Conservation (phyloP, 164 flowering plant species). For the Magnolia changhungtana region DNA sequence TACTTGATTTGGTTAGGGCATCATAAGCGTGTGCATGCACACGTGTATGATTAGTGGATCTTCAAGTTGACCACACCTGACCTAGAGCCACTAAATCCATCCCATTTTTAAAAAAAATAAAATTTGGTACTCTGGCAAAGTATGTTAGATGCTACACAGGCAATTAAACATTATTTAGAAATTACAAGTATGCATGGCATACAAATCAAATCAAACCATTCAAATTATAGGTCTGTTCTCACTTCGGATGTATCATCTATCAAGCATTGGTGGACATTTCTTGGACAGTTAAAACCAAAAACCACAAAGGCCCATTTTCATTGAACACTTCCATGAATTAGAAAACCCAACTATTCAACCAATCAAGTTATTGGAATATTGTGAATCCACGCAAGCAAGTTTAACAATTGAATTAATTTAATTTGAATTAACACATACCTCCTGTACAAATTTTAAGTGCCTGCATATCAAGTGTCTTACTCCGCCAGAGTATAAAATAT, state of each 20-base stretch:
- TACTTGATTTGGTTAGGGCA: not conserved
- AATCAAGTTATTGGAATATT: not conserved
- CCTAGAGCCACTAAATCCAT: conserved; percentile 3
- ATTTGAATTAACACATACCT: not conserved
- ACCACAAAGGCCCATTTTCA: not conserved
- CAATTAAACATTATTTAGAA: too few relatives aligned
- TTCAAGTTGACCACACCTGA: conserved; percentile 2
- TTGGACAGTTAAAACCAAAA: not conserved
- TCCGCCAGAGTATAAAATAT: not conserved
- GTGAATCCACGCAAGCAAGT: not conserved
- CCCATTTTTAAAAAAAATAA: not conserved
- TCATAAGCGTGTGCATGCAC: conserved; percentile 5
- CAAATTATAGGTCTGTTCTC: not conserved
- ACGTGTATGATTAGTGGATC: not conserved
- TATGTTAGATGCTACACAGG: too few relatives aligned
- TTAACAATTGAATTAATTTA: too few relatives aligned
- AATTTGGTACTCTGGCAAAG: too few relatives aligned
- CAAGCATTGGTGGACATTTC: too few relatives aligned
- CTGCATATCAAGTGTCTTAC: not conserved
- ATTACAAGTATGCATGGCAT: too few relatives aligned
- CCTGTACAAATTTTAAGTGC: not conserved
- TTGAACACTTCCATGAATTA: not conserved
- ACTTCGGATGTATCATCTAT: not conserved
- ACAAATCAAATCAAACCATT: not conserved
- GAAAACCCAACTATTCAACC: too few relatives aligned